Evolutionary conservation across 108 stramenopile genomes (phyloP).

Genomic region (Stephanodiscus minutulus): DNA sequence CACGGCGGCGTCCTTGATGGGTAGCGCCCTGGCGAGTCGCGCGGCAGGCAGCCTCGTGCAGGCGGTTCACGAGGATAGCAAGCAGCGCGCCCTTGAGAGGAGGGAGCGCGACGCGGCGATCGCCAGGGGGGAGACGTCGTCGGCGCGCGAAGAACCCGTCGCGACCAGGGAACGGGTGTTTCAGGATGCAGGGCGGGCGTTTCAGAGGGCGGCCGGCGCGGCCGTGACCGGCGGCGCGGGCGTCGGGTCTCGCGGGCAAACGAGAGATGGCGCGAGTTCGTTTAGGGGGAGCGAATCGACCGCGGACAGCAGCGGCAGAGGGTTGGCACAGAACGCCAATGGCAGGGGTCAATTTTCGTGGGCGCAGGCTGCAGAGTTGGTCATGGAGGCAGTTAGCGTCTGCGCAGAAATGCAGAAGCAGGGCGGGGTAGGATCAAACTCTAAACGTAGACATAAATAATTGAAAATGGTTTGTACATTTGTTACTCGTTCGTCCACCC

Average conservation of each 20-base stretch:
- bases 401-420: conserved; percentile 15
- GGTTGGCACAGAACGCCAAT: not conserved
- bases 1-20: conserved; percentile 56
- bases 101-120: conserved; percentile 50
- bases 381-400: conserved; percentile 4
- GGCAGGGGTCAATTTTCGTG: conserved; percentile 18
- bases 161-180: conserved; percentile 25
- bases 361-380: conserved; percentile 17
- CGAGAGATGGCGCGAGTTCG: too few relatives aligned
- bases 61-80: conserved; percentile 59
- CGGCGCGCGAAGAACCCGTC: too few relatives aligned
- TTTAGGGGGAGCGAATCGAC: too few relatives aligned
- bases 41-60: conserved; percentile 53
- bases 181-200: conserved; percentile 24
- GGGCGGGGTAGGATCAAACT: not conserved
- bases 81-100: conserved; percentile 57
- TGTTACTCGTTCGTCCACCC: not conserved
- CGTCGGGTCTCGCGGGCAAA: not conserved
- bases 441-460: not conserved
- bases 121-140: conserved; percentile 52
- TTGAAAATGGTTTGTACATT: not conserved
- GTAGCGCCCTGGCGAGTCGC: conserved; percentile 63
- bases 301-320: not conserved
- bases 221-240: conserved; percentile 6
- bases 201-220: conserved; percentile 24